Conservation (phyloP, 1,284 basidiomycete species). For the Trametes polyzona region DNA sequence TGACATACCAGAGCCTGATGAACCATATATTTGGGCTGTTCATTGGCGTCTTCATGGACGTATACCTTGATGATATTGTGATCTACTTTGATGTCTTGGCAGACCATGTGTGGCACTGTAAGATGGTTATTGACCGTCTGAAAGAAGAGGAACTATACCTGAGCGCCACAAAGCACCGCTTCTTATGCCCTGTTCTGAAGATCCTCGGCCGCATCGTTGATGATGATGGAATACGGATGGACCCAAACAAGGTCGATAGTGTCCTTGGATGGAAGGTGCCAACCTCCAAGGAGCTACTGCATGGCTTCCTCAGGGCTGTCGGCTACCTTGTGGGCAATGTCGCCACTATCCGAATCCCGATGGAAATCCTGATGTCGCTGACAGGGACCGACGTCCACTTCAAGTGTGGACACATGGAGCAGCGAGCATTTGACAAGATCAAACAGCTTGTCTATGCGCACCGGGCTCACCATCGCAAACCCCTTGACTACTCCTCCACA, state of each 20-base stretch:
- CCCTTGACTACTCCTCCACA: too few relatives aligned
- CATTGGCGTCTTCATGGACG: conserved; percentile 30
- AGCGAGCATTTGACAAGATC: too few relatives aligned
- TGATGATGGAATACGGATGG: conserved; percentile 35
- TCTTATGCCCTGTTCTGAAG: conserved; percentile 29
- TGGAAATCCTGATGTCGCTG: too few relatives aligned
- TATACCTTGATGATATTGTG: conserved; percentile 38
- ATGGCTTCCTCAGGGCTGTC: conserved; percentile 26
- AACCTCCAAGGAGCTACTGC: conserved; percentile 21
- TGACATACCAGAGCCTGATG: conserved; percentile 41
- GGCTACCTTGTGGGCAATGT: too few relatives aligned
- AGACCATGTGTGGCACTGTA: conserved; percentile 34
- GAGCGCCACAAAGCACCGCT: conserved; percentile 33
- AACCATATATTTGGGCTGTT: conserved; percentile 35
- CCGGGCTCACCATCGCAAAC: too few relatives aligned
- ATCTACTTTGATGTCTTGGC: conserved; percentile 32
- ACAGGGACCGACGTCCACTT: too few relatives aligned
- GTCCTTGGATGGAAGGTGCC: conserved; percentile 38
- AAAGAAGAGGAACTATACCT: conserved; percentile 29
- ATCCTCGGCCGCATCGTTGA: conserved; percentile 38
- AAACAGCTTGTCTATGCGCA: too few relatives aligned
- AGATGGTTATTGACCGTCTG: conserved; percentile 30
- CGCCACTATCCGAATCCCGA: too few relatives aligned
- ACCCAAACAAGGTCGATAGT: conserved; percentile 35
- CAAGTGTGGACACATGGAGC: too few relatives aligned